A percentile compares a stretch with the other conserved stretches of the same genome.
phyloP scores from a whole-genome alignment of 2,329 filamentous ascomycete species.

The Tolypocladium album region DNA sequence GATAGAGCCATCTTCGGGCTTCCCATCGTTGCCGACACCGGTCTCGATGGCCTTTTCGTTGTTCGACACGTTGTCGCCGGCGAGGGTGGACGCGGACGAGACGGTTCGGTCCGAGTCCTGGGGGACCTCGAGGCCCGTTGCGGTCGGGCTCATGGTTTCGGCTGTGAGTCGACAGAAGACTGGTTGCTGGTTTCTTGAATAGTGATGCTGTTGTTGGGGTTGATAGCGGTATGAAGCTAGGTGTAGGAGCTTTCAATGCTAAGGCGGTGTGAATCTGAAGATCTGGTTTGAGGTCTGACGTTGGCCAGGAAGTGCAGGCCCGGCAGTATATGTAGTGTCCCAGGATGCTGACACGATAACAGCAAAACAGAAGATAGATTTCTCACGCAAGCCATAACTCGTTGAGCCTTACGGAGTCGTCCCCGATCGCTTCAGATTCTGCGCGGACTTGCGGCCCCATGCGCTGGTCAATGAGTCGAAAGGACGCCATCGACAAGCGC shows the following conservation, averaged over 20 bases:
- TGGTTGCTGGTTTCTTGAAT: background rate
- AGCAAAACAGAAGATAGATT: background rate
- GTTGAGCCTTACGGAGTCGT: background rate
- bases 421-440: background rate
- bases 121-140: slow-evolving; percentile 12
- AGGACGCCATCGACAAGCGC: background rate
- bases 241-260: background rate
- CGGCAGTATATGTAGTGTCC: background rate
- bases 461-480: background rate
- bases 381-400: background rate
- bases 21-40: slow-evolving; percentile 4
- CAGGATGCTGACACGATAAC: background rate
- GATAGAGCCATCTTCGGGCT: slow-evolving; percentile 2
- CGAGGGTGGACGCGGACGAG: slow-evolving; percentile 18
- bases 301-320: background rate
- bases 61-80: slow-evolving; percentile 13
- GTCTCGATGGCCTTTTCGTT: slow-evolving; percentile 13
- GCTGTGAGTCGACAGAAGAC: background rate
- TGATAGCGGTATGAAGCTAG: background rate
- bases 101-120: slow-evolving; percentile 10
- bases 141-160: background rate
- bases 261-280: background rate
- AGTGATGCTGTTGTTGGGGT: background rate
- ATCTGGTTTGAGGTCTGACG: background rate
- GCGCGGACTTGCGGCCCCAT: background rate